Evolutionary conservation across 306 rosid genomes (phyloP), one percentile per base, ranked within the genome.

Genomic region (Vigna radiata): DNA sequence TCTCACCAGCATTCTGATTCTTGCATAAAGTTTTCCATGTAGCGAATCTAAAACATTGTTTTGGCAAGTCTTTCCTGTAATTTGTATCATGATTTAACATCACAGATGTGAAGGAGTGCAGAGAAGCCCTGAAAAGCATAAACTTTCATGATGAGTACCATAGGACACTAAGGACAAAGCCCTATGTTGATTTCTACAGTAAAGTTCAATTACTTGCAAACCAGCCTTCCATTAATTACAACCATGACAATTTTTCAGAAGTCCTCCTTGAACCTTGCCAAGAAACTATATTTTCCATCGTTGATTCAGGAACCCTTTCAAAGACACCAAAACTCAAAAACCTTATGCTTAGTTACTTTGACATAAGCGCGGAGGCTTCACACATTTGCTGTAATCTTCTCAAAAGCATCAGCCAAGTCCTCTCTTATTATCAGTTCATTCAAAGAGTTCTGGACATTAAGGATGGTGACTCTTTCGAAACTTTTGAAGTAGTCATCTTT

Each of bases 321-420:
- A 68, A 37, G 19, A 33, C 63, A 1, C 86, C 84, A n/a, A 49
- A 87, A 33, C 75, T 89, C 25, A 89, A 85, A 75, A 54, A 37
- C 60, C 83, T 87, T 2, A 70, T 91, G 77, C 81, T 87, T 29
- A 79, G 67, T n/a, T 91, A 76, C 88, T 89, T 89, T 56, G 83
- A 86, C 36, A 80, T 84, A 4, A 91, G 84, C 33, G 90, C 90
- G 1, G 88, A 85, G 47, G 89, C 90, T 60, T 87, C 93, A n/a
- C 75, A 61, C n/a, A 61, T 89, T 33, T 89, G 89, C 65, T 71
- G 76, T 70, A 72, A 78, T 36, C 89, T 91, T 68, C 87, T 91
- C 61, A 77, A 71, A 73, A 81, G 81, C 88, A 77, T 86, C 17
- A 77, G 79, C 66, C 79, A 63, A 14, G 46, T 86, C 54, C 80